Evolutionary conservation across 1,284 basidiomycete genomes (phyloP).

Genomic region (Ustilago trichophora): DNA sequence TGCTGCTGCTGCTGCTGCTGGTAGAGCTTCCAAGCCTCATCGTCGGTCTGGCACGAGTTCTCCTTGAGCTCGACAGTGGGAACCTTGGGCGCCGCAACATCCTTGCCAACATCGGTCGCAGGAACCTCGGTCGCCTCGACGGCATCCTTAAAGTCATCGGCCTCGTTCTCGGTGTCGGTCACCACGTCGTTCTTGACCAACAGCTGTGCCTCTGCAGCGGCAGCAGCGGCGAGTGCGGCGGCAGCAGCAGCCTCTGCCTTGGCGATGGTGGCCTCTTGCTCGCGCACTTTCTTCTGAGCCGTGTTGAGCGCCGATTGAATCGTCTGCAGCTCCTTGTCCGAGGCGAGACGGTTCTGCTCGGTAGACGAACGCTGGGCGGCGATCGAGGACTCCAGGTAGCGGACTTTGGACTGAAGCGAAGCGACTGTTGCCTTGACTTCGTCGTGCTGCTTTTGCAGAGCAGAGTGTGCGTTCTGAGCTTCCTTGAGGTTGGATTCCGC

Average conservation of each 20-base stretch:
- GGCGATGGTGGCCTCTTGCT: conserved; percentile 35
- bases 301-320: conserved; percentile 46
- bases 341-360: conserved; percentile 40
- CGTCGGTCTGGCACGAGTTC: conserved; percentile 52
- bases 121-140: conserved; percentile 17
- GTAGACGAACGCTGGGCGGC: conserved; percentile 44
- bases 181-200: conserved; percentile 31
- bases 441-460: conserved; percentile 39
- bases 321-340: conserved; percentile 50
- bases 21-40: conserved; percentile 47
- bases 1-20: conserved; percentile 30
- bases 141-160: conserved; percentile 40
- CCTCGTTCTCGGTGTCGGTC: conserved; percentile 43
- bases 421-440: conserved; percentile 38
- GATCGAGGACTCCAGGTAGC: conserved; percentile 45
- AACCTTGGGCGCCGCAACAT: conserved; percentile 11
- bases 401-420: conserved; percentile 42
- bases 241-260: conserved; percentile 42
- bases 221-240: conserved; percentile 33
- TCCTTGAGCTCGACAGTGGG: conserved; percentile 45
- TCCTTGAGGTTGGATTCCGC: conserved; percentile 27
- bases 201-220: conserved; percentile 34
- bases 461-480: conserved; percentile 17
- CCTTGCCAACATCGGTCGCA: conserved; percentile 1
- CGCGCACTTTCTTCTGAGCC: conserved; percentile 42